Percentiles rank a stretch among this genome's conserved stretches.
These are phyloP conservation scores for Lachnellula occidentalis DNA, from an alignment of 2,329 filamentous ascomycete genomes.

Conservation along the genomic window DNA sequence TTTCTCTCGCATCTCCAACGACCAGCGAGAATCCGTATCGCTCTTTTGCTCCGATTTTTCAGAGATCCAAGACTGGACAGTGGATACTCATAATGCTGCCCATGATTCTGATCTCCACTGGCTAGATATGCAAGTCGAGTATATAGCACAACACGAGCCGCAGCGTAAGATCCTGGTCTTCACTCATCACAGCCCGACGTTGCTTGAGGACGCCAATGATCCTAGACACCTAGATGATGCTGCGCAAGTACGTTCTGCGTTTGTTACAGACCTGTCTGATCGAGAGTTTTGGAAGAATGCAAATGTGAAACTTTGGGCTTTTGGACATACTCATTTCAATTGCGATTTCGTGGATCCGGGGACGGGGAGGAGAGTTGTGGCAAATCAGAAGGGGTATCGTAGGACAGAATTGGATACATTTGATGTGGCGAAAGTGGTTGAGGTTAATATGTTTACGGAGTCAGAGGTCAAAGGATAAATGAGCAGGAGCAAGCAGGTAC, in stretches of 20 bases:
- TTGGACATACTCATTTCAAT: slow-evolving; percentile 41
- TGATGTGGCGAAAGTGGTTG: neutral
- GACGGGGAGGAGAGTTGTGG: slow-evolving; percentile 31
- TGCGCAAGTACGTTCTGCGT: slow-evolving; percentile 36
- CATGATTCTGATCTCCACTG: slow-evolving; percentile 31
- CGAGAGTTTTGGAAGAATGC: slow-evolving; percentile 18
- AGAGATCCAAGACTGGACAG: slow-evolving; percentile 6
- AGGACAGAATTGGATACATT: neutral
- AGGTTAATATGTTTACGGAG: neutral
- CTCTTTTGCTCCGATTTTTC: slow-evolving; percentile 10
- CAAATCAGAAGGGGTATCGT: slow-evolving; percentile 40
- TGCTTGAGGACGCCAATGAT: slow-evolving; percentile 5
- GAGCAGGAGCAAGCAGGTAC: too few relatives aligned
- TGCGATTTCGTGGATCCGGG: slow-evolving; percentile 34
- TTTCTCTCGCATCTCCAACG: slow-evolving; percentile 41
- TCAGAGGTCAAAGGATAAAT: too few relatives aligned
- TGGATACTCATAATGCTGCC: slow-evolving; percentile 2
- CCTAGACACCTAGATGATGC: slow-evolving; percentile 9
- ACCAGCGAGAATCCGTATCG: slow-evolving; percentile 27
- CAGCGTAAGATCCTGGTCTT: slow-evolving; percentile 34
- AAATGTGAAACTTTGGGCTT: slow-evolving; percentile 38
- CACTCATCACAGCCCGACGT: slow-evolving; percentile 34
- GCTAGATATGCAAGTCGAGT: slow-evolving; percentile 35
- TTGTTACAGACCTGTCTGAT: slow-evolving; percentile 46
- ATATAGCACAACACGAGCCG: slow-evolving; percentile 29